phyloP scores from a whole-genome alignment of 768 basidiomycete species.

The Mycena rosella region DNA sequence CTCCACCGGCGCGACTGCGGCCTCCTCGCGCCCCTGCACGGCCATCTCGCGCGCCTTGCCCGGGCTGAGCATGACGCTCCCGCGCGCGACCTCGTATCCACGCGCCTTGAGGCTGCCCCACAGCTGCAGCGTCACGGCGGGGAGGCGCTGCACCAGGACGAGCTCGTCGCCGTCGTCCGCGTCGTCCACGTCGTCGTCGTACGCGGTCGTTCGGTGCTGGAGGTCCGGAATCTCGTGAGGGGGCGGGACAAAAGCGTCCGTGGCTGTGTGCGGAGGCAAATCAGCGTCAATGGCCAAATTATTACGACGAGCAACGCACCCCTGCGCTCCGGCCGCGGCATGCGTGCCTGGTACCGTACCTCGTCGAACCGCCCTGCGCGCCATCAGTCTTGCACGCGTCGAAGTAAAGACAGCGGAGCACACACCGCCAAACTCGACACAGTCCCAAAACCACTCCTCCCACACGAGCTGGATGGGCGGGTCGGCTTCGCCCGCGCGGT shows the following conservation, averaged over 20 bases:
- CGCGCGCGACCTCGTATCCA: conserved; percentile 72
- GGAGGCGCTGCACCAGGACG: conserved; percentile 68
- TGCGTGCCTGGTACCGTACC: conserved; percentile 66
- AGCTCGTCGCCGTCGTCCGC: conserved; percentile 47
- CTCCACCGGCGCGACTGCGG: conserved; percentile 26
- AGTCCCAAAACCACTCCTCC: conserved; percentile 99
- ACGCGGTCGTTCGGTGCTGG: neutral
- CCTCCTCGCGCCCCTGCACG: neutral
- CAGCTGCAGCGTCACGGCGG: conserved; percentile 72
- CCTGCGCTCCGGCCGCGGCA: conserved; percentile 72
- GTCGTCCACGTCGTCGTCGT: conserved; percentile 12
- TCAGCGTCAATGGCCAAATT: neutral
- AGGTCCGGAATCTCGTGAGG: neutral
- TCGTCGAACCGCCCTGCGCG: conserved; percentile 75
- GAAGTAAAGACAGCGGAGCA: conserved; percentile 45
- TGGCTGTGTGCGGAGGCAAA: neutral
- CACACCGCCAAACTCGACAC: conserved; percentile 72
- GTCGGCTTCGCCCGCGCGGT: conserved; percentile 73
- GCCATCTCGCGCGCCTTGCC: conserved; percentile 53
- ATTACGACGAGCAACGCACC: no score
- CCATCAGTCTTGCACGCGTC: conserved; percentile 3
- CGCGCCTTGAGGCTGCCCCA: conserved; percentile 78
- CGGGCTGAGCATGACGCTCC: conserved; percentile 73
- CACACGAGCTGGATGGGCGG: conserved; percentile 78
- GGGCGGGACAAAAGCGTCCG: conserved; percentile 44